phyloP scores from a whole-genome alignment of 805 yeast genomes.

The Candida chilensis region DNA sequence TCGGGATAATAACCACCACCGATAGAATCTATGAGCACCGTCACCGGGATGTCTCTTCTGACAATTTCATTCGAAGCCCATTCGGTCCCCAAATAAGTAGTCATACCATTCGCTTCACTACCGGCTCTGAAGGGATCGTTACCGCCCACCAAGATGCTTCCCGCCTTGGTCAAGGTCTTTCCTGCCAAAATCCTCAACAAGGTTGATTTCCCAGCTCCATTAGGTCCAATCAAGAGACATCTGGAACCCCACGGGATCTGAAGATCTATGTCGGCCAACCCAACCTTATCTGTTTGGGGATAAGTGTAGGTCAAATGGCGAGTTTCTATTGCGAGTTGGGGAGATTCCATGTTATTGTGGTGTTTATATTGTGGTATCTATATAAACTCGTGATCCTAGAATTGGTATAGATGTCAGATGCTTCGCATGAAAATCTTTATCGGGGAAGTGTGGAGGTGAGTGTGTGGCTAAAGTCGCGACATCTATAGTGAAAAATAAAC shows the following conservation, averaged over 20 bases:
- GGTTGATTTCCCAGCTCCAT: constrained; percentile 97
- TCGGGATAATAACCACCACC: constrained; percentile 74
- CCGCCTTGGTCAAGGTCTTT: constrained; percentile 73
- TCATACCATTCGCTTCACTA: constrained; percentile 36
- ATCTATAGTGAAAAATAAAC: background rate
- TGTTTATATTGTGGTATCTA: no score
- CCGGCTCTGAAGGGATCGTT: constrained; percentile 77
- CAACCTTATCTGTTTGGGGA: constrained; percentile 47
- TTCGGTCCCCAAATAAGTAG: constrained; percentile 90
- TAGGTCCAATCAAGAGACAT: constrained; percentile 80
- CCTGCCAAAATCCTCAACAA: constrained; percentile 81
- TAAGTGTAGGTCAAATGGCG: constrained; percentile 61
- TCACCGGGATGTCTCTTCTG: constrained; percentile 84
- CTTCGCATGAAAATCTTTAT: no score
- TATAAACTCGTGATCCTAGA: no score
- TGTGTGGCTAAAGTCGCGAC: no score
- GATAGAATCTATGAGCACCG: constrained; percentile 65
- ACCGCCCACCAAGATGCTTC: constrained; percentile 67
- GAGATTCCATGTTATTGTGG: background rate
- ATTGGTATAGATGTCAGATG: no score
- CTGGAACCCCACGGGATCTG: constrained; percentile 64
- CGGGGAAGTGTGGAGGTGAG: no score
- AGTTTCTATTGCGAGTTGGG: constrained; percentile 46
- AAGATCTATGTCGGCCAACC: constrained; percentile 56
- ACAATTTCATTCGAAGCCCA: constrained; percentile 94